Evolutionary conservation across 2,329 filamentous ascomycete genomes (phyloP).

Genomic region (Aspergillus tamarii): DNA sequence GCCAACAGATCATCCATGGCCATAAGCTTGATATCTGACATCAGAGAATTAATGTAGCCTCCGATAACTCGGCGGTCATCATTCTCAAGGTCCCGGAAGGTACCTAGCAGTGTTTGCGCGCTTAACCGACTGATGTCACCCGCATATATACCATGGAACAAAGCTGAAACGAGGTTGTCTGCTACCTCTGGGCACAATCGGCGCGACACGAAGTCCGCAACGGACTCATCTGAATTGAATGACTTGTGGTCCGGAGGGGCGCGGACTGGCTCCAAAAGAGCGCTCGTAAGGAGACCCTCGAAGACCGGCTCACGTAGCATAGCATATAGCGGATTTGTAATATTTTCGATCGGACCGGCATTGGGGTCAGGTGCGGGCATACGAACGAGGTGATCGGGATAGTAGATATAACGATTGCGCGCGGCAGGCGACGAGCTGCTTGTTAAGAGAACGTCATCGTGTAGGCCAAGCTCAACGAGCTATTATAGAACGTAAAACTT

Average conservation of each 20-base stretch:
- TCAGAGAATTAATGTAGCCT: conserved; percentile 19
- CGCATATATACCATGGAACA: conserved; percentile 87
- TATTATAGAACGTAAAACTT: conserved; percentile 31
- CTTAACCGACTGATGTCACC: conserved; percentile 84
- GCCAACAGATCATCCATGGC: conserved; percentile 34
- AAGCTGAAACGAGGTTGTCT: conserved; percentile 74
- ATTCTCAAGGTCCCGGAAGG: conserved; percentile 53
- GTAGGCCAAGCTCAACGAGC: conserved; percentile 62
- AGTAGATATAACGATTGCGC: conserved; percentile 79
- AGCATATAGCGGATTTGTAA: conserved; percentile 36
- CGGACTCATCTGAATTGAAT: conserved; percentile 63
- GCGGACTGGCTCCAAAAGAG: conserved; percentile 37
- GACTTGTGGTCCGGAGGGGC: conserved; percentile 39
- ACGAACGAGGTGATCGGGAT: conserved; percentile 76
- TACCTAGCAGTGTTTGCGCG: conserved; percentile 64
- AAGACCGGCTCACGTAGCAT: conserved; percentile 61
- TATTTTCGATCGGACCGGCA: conserved; percentile 22
- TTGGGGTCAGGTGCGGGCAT: conserved; percentile 54
- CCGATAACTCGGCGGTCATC: conserved; percentile 23
- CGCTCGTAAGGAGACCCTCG: conserved; percentile 44
- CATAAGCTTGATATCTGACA: conserved; percentile 14
- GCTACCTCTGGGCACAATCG: conserved; percentile 59
- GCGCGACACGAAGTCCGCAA: conserved; percentile 67
- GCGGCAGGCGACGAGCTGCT: conserved; percentile 55
- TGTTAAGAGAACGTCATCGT: conserved; percentile 60